These are phyloP conservation scores for Alternaria tenuissima DNA, from an alignment of 2,329 filamentous ascomycete genomes.

Conservation along the genomic window DNA sequence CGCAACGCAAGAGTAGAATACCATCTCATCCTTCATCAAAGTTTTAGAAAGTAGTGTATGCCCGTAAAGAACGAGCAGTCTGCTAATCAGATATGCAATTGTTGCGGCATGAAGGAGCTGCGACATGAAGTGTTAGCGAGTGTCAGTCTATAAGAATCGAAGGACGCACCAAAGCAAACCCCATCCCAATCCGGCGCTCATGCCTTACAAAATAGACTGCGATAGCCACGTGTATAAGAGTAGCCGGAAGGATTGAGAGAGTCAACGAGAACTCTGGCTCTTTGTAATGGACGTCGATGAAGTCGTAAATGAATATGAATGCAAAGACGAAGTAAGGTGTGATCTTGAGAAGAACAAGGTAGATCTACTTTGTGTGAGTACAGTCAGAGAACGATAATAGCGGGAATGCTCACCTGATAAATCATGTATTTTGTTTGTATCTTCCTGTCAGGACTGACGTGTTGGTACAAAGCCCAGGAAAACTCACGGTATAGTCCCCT, in stretches of 20 bases:
- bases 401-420: constrained; percentile 20
- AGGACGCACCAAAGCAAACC: constrained; percentile 24
- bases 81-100: constrained; percentile 31
- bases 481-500: constrained; percentile 23
- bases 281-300: constrained; percentile 32
- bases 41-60: constrained; percentile 13
- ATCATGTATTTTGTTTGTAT: constrained; percentile 21
- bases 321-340: constrained; percentile 29
- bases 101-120: constrained; percentile 25
- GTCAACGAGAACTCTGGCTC: constrained; percentile 36
- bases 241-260: constrained; percentile 32
- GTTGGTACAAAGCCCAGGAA: constrained; percentile 28
- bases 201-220: constrained; percentile 20
- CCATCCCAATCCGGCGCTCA: constrained; percentile 22
- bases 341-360: constrained; percentile 30
- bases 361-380: constrained; percentile 13
- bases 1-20: constrained; percentile 25
- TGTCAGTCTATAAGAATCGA: background rate
- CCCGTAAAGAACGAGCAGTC: constrained; percentile 29
- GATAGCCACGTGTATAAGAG: constrained; percentile 22
- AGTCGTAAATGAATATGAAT: constrained; percentile 32
- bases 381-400: background rate
- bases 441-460: constrained; percentile 23
- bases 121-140: background rate
- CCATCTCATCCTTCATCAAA: constrained; percentile 34